Evolutionary conservation across 2,329 filamentous ascomycete species (phyloP), one percentile per base, ranked within the genome.

Genomic region (Escovopsis weberi): DNA sequence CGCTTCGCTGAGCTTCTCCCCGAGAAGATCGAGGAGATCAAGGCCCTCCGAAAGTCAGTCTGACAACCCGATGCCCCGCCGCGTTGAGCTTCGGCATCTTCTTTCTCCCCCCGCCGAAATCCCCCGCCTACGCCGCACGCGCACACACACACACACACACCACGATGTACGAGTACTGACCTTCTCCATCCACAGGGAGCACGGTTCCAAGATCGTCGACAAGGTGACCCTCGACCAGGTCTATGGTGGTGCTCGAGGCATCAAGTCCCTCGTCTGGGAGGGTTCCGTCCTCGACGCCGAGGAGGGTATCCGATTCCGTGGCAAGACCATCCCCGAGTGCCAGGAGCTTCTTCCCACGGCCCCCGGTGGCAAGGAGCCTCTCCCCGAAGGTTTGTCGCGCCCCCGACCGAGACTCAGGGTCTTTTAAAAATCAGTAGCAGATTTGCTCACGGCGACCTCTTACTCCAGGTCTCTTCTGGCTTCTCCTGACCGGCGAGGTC

Each of bases 191-290:
- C 35, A 47, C 55, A 94, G 87, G 72, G 89, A 94, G 63, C 79
- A 93, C 66, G 91, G 91, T 65, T 85, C 75, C 75, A 96, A 89
- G 74, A 85, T 96, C 59, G 64, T 98, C 55, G 89, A 91, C 66
- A 86, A 96, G 78, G 86, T 98, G 64, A 98, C 91, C 48, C 85
- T 98, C 53, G 91, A 96, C 75, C 91, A 98, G 74, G 91, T 94
- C 63, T 98, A 96, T 67, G 91, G 91, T 65, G 91, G 91, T 80
- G 91, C 91, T 61, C 89, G 91, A 74, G 89, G 91, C 61, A 94
- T 98, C 73, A 98, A 96, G 80, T 82, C 82, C 56, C 82, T 98
- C 49, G 91, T 98, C 59, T 98, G 91, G 91, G 91, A 98, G 72
- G 82, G 89, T 58, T 98, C 91, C 59, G 91, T 98, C 57, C 83